Evolutionary conservation across 2,329 filamentous ascomycete genomes (phyloP).

Genomic region (Gliomastix tumulicola): DNA sequence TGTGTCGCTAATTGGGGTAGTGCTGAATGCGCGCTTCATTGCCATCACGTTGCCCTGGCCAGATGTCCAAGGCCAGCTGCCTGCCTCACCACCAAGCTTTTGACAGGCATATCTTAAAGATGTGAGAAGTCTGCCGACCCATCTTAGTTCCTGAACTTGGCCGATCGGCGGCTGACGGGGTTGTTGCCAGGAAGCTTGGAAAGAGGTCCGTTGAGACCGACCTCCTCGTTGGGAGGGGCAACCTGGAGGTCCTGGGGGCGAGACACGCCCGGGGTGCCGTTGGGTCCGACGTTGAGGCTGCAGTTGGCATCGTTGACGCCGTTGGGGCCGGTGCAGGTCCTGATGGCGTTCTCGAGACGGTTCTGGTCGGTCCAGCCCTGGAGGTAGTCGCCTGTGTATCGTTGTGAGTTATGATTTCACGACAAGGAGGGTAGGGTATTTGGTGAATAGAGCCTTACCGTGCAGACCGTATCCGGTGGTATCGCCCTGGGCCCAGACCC

Average conservation of each 20-base stretch:
- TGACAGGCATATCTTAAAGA: too few relatives aligned
- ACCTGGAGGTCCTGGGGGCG: slow-evolving; percentile 9
- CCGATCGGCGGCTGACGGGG: too few relatives aligned
- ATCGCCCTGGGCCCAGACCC: slow-evolving; percentile 17
- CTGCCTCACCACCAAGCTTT: too few relatives aligned
- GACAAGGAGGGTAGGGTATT: not conserved
- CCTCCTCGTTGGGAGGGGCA: slow-evolving; percentile 13
- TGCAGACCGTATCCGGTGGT: slow-evolving; percentile 17
- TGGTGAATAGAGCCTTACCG: too few relatives aligned
- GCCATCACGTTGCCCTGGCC: too few relatives aligned
- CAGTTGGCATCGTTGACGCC: slow-evolving; percentile 13
- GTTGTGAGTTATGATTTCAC: not conserved
- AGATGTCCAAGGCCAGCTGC: too few relatives aligned
- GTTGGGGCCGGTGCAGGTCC: slow-evolving; percentile 15
- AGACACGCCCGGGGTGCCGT: slow-evolving; percentile 11
- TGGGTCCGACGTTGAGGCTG: slow-evolving; percentile 14
- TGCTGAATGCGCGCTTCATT: too few relatives aligned
- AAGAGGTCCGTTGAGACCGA: slow-evolving; percentile 14
- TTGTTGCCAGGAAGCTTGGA: slow-evolving; percentile 16
- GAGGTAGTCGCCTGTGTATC: slow-evolving; percentile 16
- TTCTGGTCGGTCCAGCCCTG: slow-evolving; percentile 19
- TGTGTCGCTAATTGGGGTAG: too few relatives aligned
- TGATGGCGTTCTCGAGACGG: slow-evolving; percentile 14
- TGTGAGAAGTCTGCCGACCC: too few relatives aligned
- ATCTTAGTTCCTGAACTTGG: too few relatives aligned